Evolutionary conservation across 2,329 filamentous ascomycete genomes (phyloP), one percentile per base, ranked within the genome.

Genomic region (Ascochyta rabiei): DNA sequence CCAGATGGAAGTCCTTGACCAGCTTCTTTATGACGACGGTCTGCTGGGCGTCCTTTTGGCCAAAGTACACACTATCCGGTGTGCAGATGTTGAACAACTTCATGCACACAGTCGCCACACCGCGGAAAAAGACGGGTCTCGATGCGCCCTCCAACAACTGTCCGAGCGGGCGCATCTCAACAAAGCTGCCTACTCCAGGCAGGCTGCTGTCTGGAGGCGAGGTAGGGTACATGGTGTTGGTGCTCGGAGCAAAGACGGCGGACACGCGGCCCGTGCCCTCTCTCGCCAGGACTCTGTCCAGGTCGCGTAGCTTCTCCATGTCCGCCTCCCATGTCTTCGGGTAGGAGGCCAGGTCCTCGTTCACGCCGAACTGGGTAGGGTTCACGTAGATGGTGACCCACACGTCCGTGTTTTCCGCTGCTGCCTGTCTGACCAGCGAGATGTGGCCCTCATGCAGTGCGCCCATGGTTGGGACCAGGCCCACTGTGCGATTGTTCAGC

Each of bases 1-100:
- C 85, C 35, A 98, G 75, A 72, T 92, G 86, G 62, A 99, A 93
- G 75, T 99, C 95, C 62, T 86, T 83, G 28, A 97, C 89, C 85
- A 99, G 87, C 39, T 89, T 86, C 68, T 86, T 87, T 68, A 99
- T 90, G 10, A 99, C 85, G 16, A 96, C 90, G 0, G 92, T 96
- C 77, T 99, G 95, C 80, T 99, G 95, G 18, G 97, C 86, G 74
- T 99, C 95, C 78, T 99, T 99, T 76, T 98, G 95, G 4, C 95
- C 95, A 79, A 99, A 97, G 77, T 96, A 95, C 5, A 91, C 90
- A 39, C 84, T 84, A 52, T 93, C 88, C 4, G 91, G 89, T 61
- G 86, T 82, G 40, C 91, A 87, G 49, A 92, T 90, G 69, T 93
- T 93, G 78, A 96, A 93, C 13, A 96, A 78, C 77, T 96, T 99